These are phyloP conservation scores for Saururus chinensis DNA, from an alignment of 164 flowering plant species.

Conservation along the genomic window DNA sequence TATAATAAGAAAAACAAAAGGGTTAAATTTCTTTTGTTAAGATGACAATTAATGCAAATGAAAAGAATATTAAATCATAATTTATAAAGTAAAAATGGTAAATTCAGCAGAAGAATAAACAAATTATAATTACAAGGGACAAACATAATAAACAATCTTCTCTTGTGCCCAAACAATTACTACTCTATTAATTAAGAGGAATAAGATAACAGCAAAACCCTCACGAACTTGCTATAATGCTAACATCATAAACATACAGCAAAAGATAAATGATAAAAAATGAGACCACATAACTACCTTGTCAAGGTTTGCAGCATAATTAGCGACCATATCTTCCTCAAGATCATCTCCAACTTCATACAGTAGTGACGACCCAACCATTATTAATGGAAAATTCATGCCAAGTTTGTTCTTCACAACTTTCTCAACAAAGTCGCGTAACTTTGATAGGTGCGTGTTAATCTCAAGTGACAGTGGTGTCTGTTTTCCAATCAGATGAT, in stretches of 20 bases:
- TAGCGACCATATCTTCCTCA: slow-evolving; percentile 62
- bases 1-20: slow-evolving; percentile 12
- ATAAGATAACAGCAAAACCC: background rate
- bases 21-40: background rate
- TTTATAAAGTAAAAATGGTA: too few relatives aligned
- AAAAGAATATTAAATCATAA: too few relatives aligned
- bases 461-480: slow-evolving; percentile 75
- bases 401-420: slow-evolving; percentile 88
- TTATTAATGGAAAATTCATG: slow-evolving; percentile 72
- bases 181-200: too few relatives aligned
- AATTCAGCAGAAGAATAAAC: too few relatives aligned
- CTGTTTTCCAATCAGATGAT: slow-evolving; percentile 30
- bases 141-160: too few relatives aligned
- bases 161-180: too few relatives aligned
- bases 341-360: slow-evolving; percentile 97
- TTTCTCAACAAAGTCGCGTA: slow-evolving; percentile 82
- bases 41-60: background rate
- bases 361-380: slow-evolving; percentile 76
- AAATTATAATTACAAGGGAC: too few relatives aligned
- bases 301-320: slow-evolving; percentile 72
- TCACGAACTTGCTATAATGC: background rate
- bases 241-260: background rate
- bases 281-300: slow-evolving; percentile 33
- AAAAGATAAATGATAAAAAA: slow-evolving; percentile 5
- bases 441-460: slow-evolving; percentile 57